phyloP scores from a whole-genome alignment of 2,329 filamentous ascomycete species.

The Tricladium varicosporioides region DNA sequence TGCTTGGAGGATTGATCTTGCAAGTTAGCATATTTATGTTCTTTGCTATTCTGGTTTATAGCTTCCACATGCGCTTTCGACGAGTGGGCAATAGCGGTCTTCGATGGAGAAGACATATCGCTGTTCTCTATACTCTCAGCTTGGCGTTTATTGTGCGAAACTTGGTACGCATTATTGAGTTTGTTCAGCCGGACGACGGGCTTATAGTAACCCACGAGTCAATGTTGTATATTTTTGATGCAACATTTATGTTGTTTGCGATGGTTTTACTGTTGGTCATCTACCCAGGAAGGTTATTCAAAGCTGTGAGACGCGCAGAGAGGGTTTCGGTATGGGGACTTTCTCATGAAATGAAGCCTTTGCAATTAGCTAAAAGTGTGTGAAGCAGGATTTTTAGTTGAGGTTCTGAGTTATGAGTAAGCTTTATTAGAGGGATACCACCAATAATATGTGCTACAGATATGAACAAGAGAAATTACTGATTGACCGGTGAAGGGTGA shows the following conservation, averaged over 20 bases:
- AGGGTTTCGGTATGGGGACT: neutral
- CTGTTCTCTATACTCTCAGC: constrained; percentile 39
- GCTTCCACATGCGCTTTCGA: constrained; percentile 7
- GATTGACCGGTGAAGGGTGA: too few species aligned
- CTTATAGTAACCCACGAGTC: constrained; percentile 42
- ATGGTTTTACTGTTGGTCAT: constrained; percentile 34
- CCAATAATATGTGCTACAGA: too few species aligned
- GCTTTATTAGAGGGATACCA: too few species aligned
- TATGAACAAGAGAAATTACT: too few species aligned
- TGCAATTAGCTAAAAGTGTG: too few species aligned
- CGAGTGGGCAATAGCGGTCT: neutral
- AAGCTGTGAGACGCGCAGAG: neutral
- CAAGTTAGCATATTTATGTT: constrained; percentile 50
- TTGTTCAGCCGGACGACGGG: constrained; percentile 39
- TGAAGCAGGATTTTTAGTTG: too few species aligned
- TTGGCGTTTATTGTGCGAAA: constrained; percentile 43
- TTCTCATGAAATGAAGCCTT: neutral
- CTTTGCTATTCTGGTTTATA: constrained; percentile 38
- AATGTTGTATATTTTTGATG: constrained; percentile 43
- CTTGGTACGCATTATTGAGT: constrained; percentile 41
- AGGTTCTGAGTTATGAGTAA: too few species aligned
- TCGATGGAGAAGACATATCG: constrained; percentile 37
- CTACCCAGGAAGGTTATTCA: constrained; percentile 32
- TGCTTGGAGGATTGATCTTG: constrained; percentile 47
- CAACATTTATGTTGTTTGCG: constrained; percentile 39